phyloP scores from a whole-genome alignment of 2,329 filamentous ascomycete species.

The Beauveria bassiana region DNA sequence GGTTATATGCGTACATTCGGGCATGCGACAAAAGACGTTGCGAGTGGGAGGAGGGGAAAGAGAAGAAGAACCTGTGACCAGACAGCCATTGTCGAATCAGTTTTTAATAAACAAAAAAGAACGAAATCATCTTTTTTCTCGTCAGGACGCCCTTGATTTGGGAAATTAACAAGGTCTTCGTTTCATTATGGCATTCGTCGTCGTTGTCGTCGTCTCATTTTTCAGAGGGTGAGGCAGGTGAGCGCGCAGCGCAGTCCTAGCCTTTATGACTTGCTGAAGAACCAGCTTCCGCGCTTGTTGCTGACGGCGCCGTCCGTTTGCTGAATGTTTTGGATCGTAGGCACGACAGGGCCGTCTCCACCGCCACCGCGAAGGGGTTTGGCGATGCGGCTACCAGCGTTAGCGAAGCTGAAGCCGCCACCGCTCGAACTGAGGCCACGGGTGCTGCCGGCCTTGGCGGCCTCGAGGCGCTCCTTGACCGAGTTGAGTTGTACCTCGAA shows the following conservation, averaged over 20 bases:
- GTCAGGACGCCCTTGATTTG: neutral
- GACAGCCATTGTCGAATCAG: conserved; percentile 5
- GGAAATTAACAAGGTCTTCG: neutral
- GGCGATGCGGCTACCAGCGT: conserved; percentile 57
- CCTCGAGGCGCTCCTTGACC: conserved; percentile 95
- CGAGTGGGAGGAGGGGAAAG: neutral
- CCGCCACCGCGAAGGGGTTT: conserved; percentile 60
- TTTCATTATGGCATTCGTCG: conserved; percentile 9
- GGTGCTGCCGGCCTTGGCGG: conserved; percentile 85
- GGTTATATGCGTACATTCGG: neutral
- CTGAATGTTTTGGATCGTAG: conserved; percentile 49
- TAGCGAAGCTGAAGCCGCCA: conserved; percentile 64
- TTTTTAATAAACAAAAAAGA: conserved; percentile 3
- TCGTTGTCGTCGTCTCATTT: conserved; percentile 11
- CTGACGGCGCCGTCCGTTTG: conserved; percentile 44
- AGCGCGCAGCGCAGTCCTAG: neutral
- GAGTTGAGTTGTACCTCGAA: conserved; percentile 96
- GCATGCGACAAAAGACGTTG: neutral
- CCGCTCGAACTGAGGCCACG: conserved; percentile 65
- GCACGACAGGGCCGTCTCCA: conserved; percentile 38
- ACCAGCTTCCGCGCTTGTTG: conserved; percentile 66
- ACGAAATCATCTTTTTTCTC: neutral
- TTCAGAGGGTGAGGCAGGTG: neutral
- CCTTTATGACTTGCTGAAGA: conserved; percentile 55
- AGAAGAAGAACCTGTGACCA: neutral